These are phyloP conservation scores for Zanthoxylum bungeanum DNA, from an alignment of 345 rosid genomes.

Conservation along the genomic window DNA sequence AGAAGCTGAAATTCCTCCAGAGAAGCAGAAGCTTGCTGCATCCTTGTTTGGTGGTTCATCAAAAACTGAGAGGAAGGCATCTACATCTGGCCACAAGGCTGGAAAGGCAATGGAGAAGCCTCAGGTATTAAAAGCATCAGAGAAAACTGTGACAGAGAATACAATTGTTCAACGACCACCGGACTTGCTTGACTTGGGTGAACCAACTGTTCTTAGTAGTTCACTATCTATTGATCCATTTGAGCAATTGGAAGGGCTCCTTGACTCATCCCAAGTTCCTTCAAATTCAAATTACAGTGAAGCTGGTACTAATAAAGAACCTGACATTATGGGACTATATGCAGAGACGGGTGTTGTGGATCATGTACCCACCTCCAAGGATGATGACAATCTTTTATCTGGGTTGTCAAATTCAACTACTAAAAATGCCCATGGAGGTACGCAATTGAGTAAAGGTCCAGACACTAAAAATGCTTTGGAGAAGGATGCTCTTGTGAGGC, in stretches of 20 bases:
- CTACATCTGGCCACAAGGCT: conserved; percentile 51
- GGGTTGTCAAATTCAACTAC: conserved; percentile 22
- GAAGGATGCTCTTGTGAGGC: conserved; percentile 88
- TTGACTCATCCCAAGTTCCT: conserved; percentile 40
- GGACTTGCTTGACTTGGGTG: conserved; percentile 89
- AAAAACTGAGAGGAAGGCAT: conserved; percentile 54
- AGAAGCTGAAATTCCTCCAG: conserved; percentile 61
- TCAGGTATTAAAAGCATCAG: conserved; percentile 19
- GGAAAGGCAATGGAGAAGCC: conserved; percentile 45
- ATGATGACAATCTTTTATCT: conserved; percentile 27
- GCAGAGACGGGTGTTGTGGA: conserved; percentile 24
- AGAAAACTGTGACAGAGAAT: conserved; percentile 30
- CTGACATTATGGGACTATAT: conserved; percentile 57
- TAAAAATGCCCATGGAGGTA: conserved; percentile 18
- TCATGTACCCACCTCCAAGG: conserved; percentile 16
- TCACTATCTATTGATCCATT: conserved; percentile 66
- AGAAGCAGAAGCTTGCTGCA: conserved; percentile 98
- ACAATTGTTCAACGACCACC: conserved; percentile 57
- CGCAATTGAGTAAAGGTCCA: conserved; percentile 60
- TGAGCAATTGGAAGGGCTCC: conserved; percentile 78
- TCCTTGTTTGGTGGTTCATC: conserved; percentile 85
- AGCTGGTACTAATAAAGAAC: conserved; percentile 18
- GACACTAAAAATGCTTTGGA: conserved; percentile 62
- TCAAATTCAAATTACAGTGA: conserved; percentile 21
- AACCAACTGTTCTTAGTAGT: conserved; percentile 38